Percentiles rank a stretch among this genome's conserved stretches.
Evolutionary conservation across 805 yeast genomes (phyloP).

Genomic region (Wickerhamiella occidentalis): DNA sequence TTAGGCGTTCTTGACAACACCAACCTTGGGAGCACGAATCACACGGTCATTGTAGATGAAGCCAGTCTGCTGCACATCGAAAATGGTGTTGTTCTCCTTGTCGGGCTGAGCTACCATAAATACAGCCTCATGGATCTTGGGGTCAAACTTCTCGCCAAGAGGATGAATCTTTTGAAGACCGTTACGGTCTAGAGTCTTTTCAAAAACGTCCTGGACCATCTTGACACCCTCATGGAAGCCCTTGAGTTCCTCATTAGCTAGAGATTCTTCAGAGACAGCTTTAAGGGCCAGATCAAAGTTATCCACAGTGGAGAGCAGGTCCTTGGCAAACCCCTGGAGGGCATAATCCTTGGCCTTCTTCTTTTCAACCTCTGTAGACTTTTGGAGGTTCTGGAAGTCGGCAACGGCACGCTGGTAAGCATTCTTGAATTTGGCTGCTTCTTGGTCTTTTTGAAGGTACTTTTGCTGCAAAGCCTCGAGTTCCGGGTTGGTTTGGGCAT

Average conservation of each 20-base stretch:
- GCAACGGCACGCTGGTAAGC: constrained; percentile 73
- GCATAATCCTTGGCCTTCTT: constrained; percentile 85
- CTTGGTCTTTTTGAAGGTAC: constrained; percentile 43
- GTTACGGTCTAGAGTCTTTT: constrained; percentile 66
- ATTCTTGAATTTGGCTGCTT: constrained; percentile 70
- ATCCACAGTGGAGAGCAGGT: constrained; percentile 77
- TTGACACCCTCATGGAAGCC: constrained; percentile 77
- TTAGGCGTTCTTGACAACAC: constrained; percentile 55
- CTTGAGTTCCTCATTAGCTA: constrained; percentile 48
- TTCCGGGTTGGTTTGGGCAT: constrained; percentile 18
- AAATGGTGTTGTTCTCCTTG: constrained; percentile 83
- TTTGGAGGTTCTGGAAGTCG: constrained; percentile 86
- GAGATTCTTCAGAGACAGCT: constrained; percentile 34
- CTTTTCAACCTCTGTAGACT: constrained; percentile 74
- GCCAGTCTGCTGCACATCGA: constrained; percentile 87
- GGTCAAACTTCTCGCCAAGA: constrained; percentile 73
- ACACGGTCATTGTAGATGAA: constrained; percentile 78
- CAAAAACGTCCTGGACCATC: constrained; percentile 79
- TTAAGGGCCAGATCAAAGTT: constrained; percentile 82
- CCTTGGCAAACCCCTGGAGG: constrained; percentile 82
- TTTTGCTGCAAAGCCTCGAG: constrained; percentile 37
- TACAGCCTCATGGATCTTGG: constrained; percentile 85
- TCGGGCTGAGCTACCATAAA: constrained; percentile 79
- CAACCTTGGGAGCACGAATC: constrained; percentile 91
- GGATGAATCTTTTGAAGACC: constrained; percentile 78